Percentiles rank a stretch among this genome's conserved stretches.
phyloP scores from a whole-genome alignment of 192 early-diverging fungal species.

The Podila minutissima region DNA sequence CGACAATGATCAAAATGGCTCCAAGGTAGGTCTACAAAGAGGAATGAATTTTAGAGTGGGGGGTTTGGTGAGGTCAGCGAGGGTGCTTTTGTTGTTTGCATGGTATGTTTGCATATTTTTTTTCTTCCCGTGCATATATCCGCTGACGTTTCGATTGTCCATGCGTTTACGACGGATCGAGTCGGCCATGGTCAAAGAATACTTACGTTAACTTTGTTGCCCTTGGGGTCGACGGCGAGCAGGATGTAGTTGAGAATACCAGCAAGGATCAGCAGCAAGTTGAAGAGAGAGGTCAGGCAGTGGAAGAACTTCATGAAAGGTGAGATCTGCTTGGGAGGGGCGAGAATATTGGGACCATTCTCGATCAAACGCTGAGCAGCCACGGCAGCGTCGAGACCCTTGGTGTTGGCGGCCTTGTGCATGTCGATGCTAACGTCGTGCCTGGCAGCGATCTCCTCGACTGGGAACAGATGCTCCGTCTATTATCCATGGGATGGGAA shows the following conservation, averaged over 20 bases:
- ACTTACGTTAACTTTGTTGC: constrained; percentile 84
- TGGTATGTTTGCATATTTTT: background rate
- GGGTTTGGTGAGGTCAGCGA: background rate
- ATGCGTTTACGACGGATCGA: background rate
- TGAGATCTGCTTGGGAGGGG: constrained; percentile 87
- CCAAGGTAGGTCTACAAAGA: constrained; percentile 84
- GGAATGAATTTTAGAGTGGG: background rate
- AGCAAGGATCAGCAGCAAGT: constrained; percentile 85
- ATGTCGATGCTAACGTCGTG: constrained; percentile 59
- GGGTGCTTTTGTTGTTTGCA: background rate
- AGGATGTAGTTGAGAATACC: constrained; percentile 87
- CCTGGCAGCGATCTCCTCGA: constrained; percentile 55
- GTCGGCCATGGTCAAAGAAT: background rate
- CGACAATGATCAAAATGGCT: constrained; percentile 87
- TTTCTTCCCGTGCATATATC: background rate
- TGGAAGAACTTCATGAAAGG: constrained; percentile 80
- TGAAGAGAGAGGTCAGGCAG: constrained; percentile 84
- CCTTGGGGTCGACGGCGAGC: constrained; percentile 76
- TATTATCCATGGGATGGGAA: constrained; percentile 15
- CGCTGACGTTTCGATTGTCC: background rate
- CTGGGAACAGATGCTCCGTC: constrained; percentile 61
- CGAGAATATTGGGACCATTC: constrained; percentile 87
- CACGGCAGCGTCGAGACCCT: constrained; percentile 70
- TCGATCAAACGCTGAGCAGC: constrained; percentile 71
- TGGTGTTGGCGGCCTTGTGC: constrained; percentile 71